phyloP scores from a whole-genome alignment of 2,329 filamentous ascomycete species.

The Colletotrichum musae region DNA sequence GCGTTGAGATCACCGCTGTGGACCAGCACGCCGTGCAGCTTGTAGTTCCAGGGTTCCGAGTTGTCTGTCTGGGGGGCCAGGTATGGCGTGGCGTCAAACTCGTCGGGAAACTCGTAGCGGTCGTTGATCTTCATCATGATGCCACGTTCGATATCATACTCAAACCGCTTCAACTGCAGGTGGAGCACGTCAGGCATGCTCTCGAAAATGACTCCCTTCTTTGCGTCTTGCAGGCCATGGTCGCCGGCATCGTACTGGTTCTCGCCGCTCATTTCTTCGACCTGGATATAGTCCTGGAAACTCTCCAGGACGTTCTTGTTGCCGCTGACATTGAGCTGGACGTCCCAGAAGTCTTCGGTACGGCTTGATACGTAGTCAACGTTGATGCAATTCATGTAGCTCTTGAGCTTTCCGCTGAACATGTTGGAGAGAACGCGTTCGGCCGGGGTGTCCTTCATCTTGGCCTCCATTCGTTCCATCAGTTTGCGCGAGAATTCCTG shows the following conservation, averaged over 20 bases:
- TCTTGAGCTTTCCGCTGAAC: slow-evolving; percentile 98
- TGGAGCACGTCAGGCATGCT: slow-evolving; percentile 95
- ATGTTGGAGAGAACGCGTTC: slow-evolving; percentile 91
- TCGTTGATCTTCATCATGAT: slow-evolving; percentile 99
- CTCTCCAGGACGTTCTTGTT: slow-evolving; percentile 95
- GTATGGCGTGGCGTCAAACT: slow-evolving; percentile 88
- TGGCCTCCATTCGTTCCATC: slow-evolving; percentile 97
- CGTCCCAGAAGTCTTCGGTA: slow-evolving; percentile 98
- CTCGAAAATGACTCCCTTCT: slow-evolving; percentile 98
- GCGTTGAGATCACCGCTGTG: slow-evolving; percentile 98
- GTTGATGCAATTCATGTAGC: slow-evolving; percentile 98
- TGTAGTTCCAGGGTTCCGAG: slow-evolving; percentile 91
- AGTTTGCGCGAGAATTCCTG: slow-evolving; percentile 96
- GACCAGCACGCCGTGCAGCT: slow-evolving; percentile 94
- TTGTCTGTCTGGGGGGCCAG: slow-evolving; percentile 88
- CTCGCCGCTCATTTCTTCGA: slow-evolving; percentile 96
- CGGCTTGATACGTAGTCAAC: slow-evolving; percentile 97
- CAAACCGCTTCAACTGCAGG: slow-evolving; percentile 95
- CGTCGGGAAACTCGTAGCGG: slow-evolving; percentile 89
- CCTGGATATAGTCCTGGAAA: slow-evolving; percentile 95
- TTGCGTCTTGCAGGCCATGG: slow-evolving; percentile 93
- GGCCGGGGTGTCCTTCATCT: slow-evolving; percentile 96
- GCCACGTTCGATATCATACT: slow-evolving; percentile 96
- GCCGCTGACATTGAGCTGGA: slow-evolving; percentile 95
- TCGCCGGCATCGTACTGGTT: slow-evolving; percentile 98